Evolutionary conservation across 148 eudicot genomes (phyloP), one percentile per base, ranked within the genome.

Genomic region (Rhododendron simsii): DNA sequence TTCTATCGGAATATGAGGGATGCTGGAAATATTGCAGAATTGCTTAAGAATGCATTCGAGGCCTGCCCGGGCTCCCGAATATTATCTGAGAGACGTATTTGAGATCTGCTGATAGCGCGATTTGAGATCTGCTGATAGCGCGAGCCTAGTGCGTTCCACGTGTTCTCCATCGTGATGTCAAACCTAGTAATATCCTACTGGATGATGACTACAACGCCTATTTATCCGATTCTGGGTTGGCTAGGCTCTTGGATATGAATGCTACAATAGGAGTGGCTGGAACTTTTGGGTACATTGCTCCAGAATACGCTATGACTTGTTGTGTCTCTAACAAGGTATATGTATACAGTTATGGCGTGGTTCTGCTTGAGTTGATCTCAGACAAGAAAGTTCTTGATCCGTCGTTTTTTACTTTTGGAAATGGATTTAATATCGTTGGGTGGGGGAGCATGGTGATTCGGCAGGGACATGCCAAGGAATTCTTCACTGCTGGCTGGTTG

Each of bases 201-300:
- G 94, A 91, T 33, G 91, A 92, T 75, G 92, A 92, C 21, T 87
- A 67, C 75, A 91, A 89, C 47, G 94, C 94, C 9, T 92, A 92
- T 84, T 81, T 92, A 50, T 92, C 92, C 0, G 94, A 91, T 83
- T 92, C 91, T 71, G 94, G 94, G 39, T 87, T 92, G 75, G 92
- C 94, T 39, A 78, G 94, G 77, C 92, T 92, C 13, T 53, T 92
- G 35, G 93, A 91, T 78, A 90, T 3, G 92, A 92, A 92, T 71
- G 92, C 93, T n/a, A 92, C 93, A 7, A 92, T 92, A 3, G 93
- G 93, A 71, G 93, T 92, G 10, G 93, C 93, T 1, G 93, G 93
- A 41, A 92, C 93, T 44, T 92, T 92, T 78, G 93, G 93, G 37
- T 92, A 92, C 28, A 92, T 92, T 14, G 93, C 93, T 26, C 93